Evolutionary conservation across 2,329 filamentous ascomycete species (phyloP).

Genomic region (Furcasterigmium furcatum): DNA sequence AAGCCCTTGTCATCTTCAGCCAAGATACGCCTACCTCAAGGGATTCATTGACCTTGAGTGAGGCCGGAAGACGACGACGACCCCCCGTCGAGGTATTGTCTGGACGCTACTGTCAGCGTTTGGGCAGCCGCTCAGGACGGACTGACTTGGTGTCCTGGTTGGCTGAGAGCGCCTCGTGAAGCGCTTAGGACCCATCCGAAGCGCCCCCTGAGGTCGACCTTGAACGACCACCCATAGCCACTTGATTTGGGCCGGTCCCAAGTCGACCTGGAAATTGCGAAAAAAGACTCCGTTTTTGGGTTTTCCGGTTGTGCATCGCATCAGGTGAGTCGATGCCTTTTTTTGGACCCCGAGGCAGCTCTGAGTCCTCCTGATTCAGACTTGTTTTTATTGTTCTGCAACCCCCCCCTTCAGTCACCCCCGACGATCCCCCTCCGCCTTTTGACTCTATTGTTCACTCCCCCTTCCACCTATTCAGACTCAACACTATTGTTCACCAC

Average conservation of each 20-base stretch:
- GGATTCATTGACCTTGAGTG: too few species aligned
- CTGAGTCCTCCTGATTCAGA: slow-evolving; percentile 1
- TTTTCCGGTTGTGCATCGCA: slow-evolving; percentile 2
- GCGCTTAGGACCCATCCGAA: slow-evolving; percentile 11
- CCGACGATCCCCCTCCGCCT: background rate
- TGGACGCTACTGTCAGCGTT: slow-evolving; percentile 7
- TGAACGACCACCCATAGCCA: background rate
- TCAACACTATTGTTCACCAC: slow-evolving; percentile 5
- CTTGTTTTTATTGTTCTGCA: slow-evolving; percentile 10
- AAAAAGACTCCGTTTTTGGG: slow-evolving; percentile 1
- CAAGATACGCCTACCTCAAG: too few species aligned
- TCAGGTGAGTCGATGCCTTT: slow-evolving; percentile 10
- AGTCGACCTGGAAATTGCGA: background rate
- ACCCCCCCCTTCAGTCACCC: slow-evolving; percentile 4
- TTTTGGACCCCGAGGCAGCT: background rate
- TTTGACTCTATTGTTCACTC: slow-evolving; percentile 1
- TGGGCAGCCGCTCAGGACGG: slow-evolving; percentile 13
- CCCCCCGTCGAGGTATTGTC: background rate
- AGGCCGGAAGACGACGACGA: background rate
- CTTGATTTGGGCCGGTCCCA: background rate
- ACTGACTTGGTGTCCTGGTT: slow-evolving; percentile 11
- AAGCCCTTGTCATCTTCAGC: too few species aligned
- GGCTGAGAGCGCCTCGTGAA: slow-evolving; percentile 12
- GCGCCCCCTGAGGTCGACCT: slow-evolving; percentile 3
- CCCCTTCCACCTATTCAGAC: slow-evolving; percentile 3